A percentile compares a stretch with the other conserved stretches of the same genome.
Evolutionary conservation across 306 rosid species (phyloP).

Genomic region (Crotalaria pallida): DNA sequence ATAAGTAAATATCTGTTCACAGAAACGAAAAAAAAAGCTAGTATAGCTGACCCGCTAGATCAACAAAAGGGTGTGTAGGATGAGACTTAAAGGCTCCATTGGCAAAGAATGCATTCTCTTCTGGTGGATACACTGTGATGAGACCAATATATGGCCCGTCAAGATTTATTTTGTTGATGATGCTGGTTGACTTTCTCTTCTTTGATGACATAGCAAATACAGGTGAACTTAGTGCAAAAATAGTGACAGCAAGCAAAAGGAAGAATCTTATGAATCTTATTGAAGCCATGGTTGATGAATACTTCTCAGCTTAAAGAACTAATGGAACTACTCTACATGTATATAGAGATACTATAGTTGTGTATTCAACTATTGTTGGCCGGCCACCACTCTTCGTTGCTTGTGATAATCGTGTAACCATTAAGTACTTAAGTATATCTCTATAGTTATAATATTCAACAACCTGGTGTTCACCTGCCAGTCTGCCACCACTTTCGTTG

Average conservation of each 20-base stretch:
- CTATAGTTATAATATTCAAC: no score
- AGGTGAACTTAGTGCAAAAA: background rate
- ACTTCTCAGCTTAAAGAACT: background rate
- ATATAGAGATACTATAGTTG: background rate
- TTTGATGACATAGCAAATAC: conserved; percentile 16
- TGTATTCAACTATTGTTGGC: background rate
- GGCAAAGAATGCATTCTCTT: conserved; percentile 34
- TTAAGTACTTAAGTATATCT: no score
- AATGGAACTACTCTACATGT: background rate
- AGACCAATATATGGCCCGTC: conserved; percentile 40
- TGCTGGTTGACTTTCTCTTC: background rate
- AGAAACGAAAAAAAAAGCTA: background rate
- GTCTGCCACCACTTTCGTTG: no score
- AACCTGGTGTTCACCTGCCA: no score
- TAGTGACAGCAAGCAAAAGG: background rate
- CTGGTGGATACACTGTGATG: conserved; percentile 32
- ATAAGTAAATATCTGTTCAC: background rate
- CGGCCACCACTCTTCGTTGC: background rate
- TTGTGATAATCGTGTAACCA: background rate
- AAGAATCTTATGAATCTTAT: background rate
- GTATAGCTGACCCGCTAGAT: conserved; percentile 31
- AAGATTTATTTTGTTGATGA: conserved; percentile 22
- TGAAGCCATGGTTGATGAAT: background rate
- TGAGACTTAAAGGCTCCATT: conserved; percentile 30
- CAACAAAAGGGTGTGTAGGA: conserved; percentile 33